Evolutionary conservation across 2,329 filamentous ascomycete genomes (phyloP), one percentile per base, ranked within the genome.

Genomic region (Claviceps purpurea): DNA sequence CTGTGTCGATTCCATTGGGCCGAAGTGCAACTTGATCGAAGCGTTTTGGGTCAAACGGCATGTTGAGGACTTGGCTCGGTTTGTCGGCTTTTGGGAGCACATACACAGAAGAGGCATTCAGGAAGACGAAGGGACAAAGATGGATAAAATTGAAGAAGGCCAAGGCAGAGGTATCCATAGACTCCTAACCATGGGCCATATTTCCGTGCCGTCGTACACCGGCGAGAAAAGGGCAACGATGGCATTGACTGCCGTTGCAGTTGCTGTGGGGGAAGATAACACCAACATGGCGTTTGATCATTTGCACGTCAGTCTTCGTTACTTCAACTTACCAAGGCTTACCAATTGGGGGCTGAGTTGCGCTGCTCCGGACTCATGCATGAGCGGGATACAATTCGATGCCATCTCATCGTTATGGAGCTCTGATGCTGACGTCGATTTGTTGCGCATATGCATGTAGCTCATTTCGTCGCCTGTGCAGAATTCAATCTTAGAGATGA

Each of bases 21-120:
- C 18, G 37, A 38, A 52, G 43, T 5, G 39, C 50, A 10, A 42
- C 38, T 20, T 52, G 11, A 24, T 52, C 38, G 20, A 52, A 52
- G 14, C 41, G 20, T 24, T 14, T 14, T 10, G 50, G 50, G 30
- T 52, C 46, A 40, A 52, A 52, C 14, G 50, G 39, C 44, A 43
- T 49, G 18, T 7, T 41, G 22, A 34, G 22, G 40, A 18, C 40
- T 34, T 34, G 30, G 10, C 30, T 34, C 10, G 10, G 30, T 11
- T 34, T 34, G 30, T 34, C 30, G 30, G 10, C 30, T 11, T 34
- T 34, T 10, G 30, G 8, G 10, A 11, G 18, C n/a, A 18, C 16
- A 10, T 42, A 18, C 4, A 22, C 6, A 42, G 40, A 18, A 18
- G 16, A 42, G 10, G 10, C 18, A 42, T 4, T 18, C 16, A 4